These are phyloP conservation scores for Lactarius vividus DNA, from an alignment of 768 basidiomycete genomes.

Conservation along the genomic window DNA sequence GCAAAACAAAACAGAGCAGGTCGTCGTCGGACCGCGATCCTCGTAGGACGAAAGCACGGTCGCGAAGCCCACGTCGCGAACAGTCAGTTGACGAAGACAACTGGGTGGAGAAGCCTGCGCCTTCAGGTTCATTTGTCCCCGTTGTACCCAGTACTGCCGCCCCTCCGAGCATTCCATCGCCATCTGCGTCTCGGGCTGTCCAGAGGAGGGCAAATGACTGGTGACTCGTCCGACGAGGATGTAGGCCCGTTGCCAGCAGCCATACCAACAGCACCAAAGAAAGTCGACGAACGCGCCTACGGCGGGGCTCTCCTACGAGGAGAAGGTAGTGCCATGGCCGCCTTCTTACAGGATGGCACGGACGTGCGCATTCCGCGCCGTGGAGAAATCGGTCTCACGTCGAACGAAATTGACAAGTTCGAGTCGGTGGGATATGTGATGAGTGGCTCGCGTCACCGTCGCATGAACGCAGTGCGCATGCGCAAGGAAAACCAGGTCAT, in stretches of 20 bases:
- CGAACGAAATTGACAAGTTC: constrained; percentile 81
- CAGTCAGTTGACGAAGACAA: constrained; percentile 47
- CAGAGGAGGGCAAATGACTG: background rate
- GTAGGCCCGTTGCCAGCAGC: constrained; percentile 75
- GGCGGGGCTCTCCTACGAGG: constrained; percentile 88
- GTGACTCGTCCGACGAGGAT: constrained; percentile 46
- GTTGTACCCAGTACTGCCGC: constrained; percentile 24
- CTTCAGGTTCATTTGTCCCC: constrained; percentile 33
- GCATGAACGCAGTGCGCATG: constrained; percentile 99
- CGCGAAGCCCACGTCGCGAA: constrained; percentile 24
- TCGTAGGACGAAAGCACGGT: constrained; percentile 14
- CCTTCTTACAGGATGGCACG: constrained; percentile 82
- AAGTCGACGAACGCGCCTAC: constrained; percentile 79
- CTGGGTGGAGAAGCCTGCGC: constrained; percentile 62
- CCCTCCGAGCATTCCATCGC: constrained; percentile 22
- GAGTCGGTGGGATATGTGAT: constrained; percentile 96
- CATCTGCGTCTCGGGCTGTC: background rate
- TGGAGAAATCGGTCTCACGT: constrained; percentile 94
- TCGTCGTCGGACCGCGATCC: constrained; percentile 35
- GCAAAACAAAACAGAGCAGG: constrained; percentile 35
- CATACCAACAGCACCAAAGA: constrained; percentile 41
- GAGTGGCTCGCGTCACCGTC: constrained; percentile 90
- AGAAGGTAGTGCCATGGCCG: constrained; percentile 98
- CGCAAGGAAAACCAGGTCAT: constrained; percentile 99
- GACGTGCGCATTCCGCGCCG: constrained; percentile 91